Evolutionary conservation across 768 basidiomycete species (phyloP).

Genomic region (Mycena belliarum): DNA sequence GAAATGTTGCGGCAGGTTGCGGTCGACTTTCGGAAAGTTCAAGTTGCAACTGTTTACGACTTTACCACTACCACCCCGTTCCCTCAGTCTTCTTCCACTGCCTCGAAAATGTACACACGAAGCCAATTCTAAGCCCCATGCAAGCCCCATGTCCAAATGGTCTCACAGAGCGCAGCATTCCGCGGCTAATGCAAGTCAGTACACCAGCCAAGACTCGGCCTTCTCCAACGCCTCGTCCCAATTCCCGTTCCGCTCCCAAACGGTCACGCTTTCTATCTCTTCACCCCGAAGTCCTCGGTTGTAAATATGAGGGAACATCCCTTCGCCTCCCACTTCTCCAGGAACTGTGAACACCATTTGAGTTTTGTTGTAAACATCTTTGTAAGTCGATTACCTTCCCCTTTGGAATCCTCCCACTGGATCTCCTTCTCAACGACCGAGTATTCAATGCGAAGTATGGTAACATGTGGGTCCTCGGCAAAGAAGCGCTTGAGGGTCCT

Average conservation of each 20-base stretch:
- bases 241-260: conserved; percentile 25
- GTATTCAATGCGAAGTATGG: conserved; percentile 47
- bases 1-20: too few relatives aligned
- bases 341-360: conserved; percentile 28
- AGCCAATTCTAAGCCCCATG: too few relatives aligned
- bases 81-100: too few relatives aligned
- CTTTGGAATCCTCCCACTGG: conserved; percentile 51
- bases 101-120: too few relatives aligned
- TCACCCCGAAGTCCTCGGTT: conserved; percentile 45
- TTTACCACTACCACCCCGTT: too few relatives aligned
- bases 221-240: conserved; percentile 34
- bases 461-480: conserved; percentile 36
- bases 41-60: too few relatives aligned
- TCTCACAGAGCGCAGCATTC: too few relatives aligned
- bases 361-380: background rate
- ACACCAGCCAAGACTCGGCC: conserved; percentile 33
- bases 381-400: conserved; percentile 24
- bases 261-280: conserved; percentile 44
- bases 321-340: conserved; percentile 45
- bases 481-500: conserved; percentile 52
- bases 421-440: conserved; percentile 38
- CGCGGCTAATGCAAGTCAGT: conserved; percentile 24
- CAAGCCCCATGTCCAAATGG: too few relatives aligned
- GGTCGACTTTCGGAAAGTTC: too few relatives aligned
- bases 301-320: conserved; percentile 57